phyloP scores from a whole-genome alignment of 164 flowering plant genomes.

The Vitis cinerea region DNA sequence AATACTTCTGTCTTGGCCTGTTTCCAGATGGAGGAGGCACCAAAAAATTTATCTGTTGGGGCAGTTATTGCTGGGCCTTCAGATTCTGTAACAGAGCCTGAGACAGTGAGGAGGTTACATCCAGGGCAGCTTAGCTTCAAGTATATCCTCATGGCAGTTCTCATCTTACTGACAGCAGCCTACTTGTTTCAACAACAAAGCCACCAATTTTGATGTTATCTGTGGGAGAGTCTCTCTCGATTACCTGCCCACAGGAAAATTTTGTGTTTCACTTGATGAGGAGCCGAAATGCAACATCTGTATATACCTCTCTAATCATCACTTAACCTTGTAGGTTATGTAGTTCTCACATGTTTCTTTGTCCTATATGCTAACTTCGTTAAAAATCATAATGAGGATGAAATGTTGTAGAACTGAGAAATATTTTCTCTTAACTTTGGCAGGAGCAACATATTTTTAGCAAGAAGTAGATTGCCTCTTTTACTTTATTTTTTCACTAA shows the following conservation, averaged over 20 bases:
- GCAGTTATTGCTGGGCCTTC: slow-evolving; percentile 24
- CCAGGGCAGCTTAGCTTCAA: slow-evolving; percentile 49
- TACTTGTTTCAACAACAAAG: slow-evolving; percentile 27
- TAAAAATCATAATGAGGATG: no score
- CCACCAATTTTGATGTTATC: slow-evolving; percentile 19
- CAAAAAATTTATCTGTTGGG: slow-evolving; percentile 11
- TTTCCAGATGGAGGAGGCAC: slow-evolving; percentile 31
- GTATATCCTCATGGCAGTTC: slow-evolving; percentile 38
- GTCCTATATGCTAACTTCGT: background rate
- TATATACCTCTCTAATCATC: background rate
- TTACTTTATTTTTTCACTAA: no score
- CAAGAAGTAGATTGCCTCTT: no score
- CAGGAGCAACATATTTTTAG: background rate
- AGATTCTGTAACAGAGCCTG: slow-evolving; percentile 22
- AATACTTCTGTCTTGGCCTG: background rate
- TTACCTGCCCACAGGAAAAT: background rate
- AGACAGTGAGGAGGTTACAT: slow-evolving; percentile 57
- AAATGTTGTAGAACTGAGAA: background rate
- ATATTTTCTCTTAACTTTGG: background rate
- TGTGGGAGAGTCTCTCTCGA: background rate
- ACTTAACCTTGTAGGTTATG: background rate
- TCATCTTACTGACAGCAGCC: slow-evolving; percentile 31
- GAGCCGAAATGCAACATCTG: background rate
- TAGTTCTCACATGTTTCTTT: background rate
- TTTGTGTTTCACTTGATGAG: background rate